Evolutionary conservation across 2,329 filamentous ascomycete genomes (phyloP), one percentile per base, ranked within the genome.

Genomic region (Zymoseptoria crescenta): DNA sequence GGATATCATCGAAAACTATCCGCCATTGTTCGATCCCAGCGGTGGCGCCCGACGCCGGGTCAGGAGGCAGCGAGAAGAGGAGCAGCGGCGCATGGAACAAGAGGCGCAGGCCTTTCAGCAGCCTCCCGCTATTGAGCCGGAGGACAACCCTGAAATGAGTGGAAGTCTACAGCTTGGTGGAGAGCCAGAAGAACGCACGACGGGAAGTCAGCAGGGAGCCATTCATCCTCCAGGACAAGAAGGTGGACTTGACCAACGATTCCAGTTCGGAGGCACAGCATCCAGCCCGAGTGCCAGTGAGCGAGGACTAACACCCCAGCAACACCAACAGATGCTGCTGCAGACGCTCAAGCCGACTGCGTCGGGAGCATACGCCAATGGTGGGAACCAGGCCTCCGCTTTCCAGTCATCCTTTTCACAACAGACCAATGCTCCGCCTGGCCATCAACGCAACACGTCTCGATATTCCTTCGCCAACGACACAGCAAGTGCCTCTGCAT

Each of bases 391-490:
- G 83, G 56, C 79, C 78, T 57, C 75, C 65, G 58, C 77, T 77
- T 63, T 76, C 60, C 76, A 79, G 29, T 75, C 77, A 16, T 24
- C 58, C 19, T 61, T 59, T 19, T 58, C 60, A 41, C 59, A 63
- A 49, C 61, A 65, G 48, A 56, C 57, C 16, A 65, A 58, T 30
- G 55, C 58, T 35, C 67, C 69, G 27, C 66, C 71, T n/a, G 85
- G 84, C 7, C 91, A 96, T 73, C 86, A 83, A 60, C 86, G 92
- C 62, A 91, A 96, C 72, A 86, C 88, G 8, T 96, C 92, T 2
- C 83, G 92, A 57, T 96, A 91, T 73, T 92, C 85, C 68, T 96
- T 96, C 72, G 87, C 87, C 63, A 93, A 89, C 69, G 91, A 96
- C 58, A 74, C 75, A 52, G 81, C 80, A 61, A 82, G 81, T 21